Evolutionary conservation across 495 filamentous ascomycete genomes (phyloP).

Genomic region (Pyrenula aspistea): DNA sequence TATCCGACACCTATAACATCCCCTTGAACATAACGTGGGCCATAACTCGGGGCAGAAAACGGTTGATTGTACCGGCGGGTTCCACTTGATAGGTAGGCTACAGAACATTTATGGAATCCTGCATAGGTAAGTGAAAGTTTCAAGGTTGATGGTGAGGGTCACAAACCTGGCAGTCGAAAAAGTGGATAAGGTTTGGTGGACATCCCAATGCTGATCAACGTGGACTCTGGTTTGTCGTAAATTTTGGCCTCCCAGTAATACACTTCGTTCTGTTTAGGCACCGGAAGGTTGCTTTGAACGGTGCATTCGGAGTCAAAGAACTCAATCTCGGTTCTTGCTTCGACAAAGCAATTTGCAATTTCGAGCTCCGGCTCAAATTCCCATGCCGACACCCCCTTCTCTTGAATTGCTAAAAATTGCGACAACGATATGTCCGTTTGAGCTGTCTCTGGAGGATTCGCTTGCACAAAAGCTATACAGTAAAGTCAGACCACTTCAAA

Average conservation of each 20-base stretch:
- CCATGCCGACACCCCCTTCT: conserved; percentile 97
- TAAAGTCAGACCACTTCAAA: neutral
- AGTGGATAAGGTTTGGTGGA: conserved; percentile 94
- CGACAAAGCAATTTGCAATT: conserved; percentile 98
- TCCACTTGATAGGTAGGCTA: conserved; percentile 82
- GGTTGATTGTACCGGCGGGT: conserved; percentile 85
- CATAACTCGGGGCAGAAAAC: conserved; percentile 60
- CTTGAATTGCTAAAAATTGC: conserved; percentile 95
- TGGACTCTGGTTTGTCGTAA: conserved; percentile 88
- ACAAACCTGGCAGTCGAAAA: conserved; percentile 81
- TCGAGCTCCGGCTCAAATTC: conserved; percentile 97
- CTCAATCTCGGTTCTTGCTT: conserved; percentile 90
- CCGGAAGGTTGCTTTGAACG: conserved; percentile 90
- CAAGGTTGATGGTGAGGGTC: neutral
- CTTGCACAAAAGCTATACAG: conserved; percentile 75
- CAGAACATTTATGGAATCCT: conserved; percentile 86
- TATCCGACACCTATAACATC: conserved; percentile 96
- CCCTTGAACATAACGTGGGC: conserved; percentile 73
- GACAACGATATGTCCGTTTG: conserved; percentile 96
- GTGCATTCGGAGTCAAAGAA: conserved; percentile 97
- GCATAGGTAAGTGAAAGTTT: conserved; percentile 1
- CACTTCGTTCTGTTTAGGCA: conserved; percentile 97
- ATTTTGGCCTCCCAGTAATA: conserved; percentile 99
- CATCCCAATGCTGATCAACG: conserved; percentile 78
- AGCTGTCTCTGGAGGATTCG: conserved; percentile 87